These are phyloP conservation scores for Alternaria sp. DNA, from an alignment of 2,329 filamentous ascomycete species.

Conservation along the genomic window DNA sequence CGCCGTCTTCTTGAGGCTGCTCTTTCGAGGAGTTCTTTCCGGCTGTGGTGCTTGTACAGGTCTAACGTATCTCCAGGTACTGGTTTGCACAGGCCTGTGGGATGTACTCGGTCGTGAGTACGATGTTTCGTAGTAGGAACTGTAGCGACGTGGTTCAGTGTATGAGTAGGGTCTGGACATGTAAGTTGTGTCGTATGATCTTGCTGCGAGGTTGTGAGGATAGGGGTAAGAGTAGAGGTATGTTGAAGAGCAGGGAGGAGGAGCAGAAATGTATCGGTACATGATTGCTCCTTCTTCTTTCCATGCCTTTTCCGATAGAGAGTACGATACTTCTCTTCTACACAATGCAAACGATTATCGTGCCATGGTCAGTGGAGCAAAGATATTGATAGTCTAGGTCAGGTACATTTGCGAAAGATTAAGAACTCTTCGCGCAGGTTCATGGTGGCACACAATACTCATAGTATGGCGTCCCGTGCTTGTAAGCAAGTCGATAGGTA, in stretches of 20 bases:
- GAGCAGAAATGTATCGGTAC: slow-evolving; percentile 8
- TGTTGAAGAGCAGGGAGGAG: neutral
- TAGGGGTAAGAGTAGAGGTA: slow-evolving; percentile 1
- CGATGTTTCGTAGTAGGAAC: slow-evolving; percentile 7
- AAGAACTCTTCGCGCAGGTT: neutral
- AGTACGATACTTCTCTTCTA: neutral
- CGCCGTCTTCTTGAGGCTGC: slow-evolving; percentile 3
- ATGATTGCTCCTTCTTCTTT: slow-evolving; percentile 11
- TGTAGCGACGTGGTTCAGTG: slow-evolving; percentile 1
- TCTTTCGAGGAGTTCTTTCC: neutral
- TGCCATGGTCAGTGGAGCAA: neutral
- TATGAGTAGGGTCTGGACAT: slow-evolving; percentile 4
- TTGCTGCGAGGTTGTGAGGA: slow-evolving; percentile 1
- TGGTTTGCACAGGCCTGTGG: neutral
- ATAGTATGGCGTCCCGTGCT: slow-evolving; percentile 1
- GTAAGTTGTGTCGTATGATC: slow-evolving; percentile 8
- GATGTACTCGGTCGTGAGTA: neutral
- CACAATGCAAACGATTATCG: neutral
- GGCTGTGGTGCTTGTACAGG: neutral
- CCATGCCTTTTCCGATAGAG: neutral
- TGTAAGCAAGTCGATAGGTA: slow-evolving; percentile 10
- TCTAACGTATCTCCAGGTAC: neutral
- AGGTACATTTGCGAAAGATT: neutral
- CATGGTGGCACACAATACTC: slow-evolving; percentile 16
- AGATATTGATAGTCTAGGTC: neutral